Evolutionary conservation across 2,329 filamentous ascomycete genomes (phyloP).

Genomic region (Phialophora macrospora): DNA sequence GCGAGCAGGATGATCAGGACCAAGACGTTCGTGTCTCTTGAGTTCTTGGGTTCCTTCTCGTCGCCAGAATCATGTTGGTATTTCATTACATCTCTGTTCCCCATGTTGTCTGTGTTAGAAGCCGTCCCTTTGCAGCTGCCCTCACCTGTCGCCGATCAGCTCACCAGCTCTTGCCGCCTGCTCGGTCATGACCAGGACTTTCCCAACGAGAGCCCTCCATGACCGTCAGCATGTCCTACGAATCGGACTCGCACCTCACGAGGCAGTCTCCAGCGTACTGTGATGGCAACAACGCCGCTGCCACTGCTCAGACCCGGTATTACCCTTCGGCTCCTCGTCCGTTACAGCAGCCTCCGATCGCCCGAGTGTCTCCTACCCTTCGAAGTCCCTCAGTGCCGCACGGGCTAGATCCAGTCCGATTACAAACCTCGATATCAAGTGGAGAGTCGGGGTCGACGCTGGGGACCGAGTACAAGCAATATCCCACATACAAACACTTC

Average conservation of each 20-base stretch:
- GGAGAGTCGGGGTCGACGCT: constrained; percentile 35
- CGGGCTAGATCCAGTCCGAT: constrained; percentile 26
- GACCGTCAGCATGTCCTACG: constrained; percentile 25
- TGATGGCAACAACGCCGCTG: constrained; percentile 12
- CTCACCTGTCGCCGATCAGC: constrained; percentile 8
- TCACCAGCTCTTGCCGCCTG: constrained; percentile 15
- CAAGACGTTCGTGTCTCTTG: constrained; percentile 26
- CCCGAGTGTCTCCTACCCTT: constrained; percentile 25
- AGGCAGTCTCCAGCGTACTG: constrained; percentile 29
- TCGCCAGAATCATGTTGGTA: constrained; percentile 32
- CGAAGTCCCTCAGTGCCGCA: constrained; percentile 12
- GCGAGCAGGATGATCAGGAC: constrained; percentile 24
- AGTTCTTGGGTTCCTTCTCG: constrained; percentile 19
- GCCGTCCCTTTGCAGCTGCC: constrained; percentile 21
- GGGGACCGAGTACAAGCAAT: constrained; percentile 31
- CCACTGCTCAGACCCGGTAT: constrained; percentile 18
- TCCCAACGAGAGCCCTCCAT: constrained; percentile 7
- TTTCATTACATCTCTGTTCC: constrained; percentile 26
- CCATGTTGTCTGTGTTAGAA: constrained; percentile 32
- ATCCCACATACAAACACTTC: constrained; percentile 27
- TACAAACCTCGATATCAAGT: constrained; percentile 37
- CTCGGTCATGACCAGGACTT: constrained; percentile 27
- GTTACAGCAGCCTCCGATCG: constrained; percentile 20
- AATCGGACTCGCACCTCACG: constrained; percentile 27
- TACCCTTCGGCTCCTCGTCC: constrained; percentile 9